Conservation (phyloP, 345 rosid genomes). For the Populus tremula region DNA sequence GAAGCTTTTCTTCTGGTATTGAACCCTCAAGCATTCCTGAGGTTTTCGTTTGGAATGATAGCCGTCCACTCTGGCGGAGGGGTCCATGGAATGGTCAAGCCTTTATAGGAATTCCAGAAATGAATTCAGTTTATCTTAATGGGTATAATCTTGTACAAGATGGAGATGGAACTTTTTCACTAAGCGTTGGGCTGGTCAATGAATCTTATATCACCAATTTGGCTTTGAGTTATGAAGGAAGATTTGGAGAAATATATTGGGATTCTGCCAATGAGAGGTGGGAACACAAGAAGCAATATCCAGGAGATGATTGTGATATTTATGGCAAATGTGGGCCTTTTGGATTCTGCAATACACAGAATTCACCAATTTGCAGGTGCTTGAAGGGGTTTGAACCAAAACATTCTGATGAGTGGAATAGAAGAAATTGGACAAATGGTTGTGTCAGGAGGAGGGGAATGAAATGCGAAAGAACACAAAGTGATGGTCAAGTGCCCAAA, state of each 20-base stretch:
- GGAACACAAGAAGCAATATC: slow-evolving; percentile 12
- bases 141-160: slow-evolving; percentile 27
- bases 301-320: slow-evolving; percentile 24
- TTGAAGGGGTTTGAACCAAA: slow-evolving; percentile 50
- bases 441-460: too few relatives aligned
- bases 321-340: slow-evolving; percentile 45
- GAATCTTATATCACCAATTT: background rate
- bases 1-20: slow-evolving; percentile 40
- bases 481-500: slow-evolving; percentile 7
- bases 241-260: background rate
- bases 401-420: background rate
- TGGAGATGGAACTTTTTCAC: slow-evolving; percentile 19
- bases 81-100: slow-evolving; percentile 60
- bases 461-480: slow-evolving; percentile 14
- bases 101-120: slow-evolving; percentile 33
- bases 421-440: too few relatives aligned
- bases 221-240: slow-evolving; percentile 36
- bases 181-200: background rate
- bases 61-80: slow-evolving; percentile 39
- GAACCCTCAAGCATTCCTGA: slow-evolving; percentile 31
- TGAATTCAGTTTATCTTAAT: slow-evolving; percentile 29
- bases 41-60: slow-evolving; percentile 41
- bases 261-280: background rate
- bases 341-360: slow-evolving; percentile 23
- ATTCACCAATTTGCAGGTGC: slow-evolving; percentile 43